These are phyloP conservation scores for Tetradesmus lagerheimii DNA, from an alignment of 139 green algal species.

Conservation along the genomic window DNA sequence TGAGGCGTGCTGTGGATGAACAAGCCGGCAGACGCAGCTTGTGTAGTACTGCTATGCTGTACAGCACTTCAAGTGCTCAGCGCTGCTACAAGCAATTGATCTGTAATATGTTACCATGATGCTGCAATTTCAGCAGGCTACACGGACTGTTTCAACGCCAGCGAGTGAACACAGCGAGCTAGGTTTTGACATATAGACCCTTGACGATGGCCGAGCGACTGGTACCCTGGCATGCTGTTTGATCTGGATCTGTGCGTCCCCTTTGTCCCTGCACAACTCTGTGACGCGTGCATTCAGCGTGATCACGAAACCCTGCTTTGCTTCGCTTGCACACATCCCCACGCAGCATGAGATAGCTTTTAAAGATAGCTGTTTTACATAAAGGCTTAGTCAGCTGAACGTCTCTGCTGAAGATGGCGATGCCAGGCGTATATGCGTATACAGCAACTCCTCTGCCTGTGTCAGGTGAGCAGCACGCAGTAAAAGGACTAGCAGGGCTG, in stretches of 20 bases:
- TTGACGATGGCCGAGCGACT: neutral
- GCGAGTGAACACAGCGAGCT: neutral
- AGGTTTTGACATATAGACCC: neutral
- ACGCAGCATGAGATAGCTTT: neutral
- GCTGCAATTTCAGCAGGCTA: too few species aligned
- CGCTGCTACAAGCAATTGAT: neutral
- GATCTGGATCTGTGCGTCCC: neutral
- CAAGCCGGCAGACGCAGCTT: too few species aligned
- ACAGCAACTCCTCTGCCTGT: neutral
- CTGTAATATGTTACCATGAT: too few species aligned
- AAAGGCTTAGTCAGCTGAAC: neutral
- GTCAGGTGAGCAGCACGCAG: neutral
- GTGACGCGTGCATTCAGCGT: neutral
- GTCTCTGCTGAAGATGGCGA: neutral
- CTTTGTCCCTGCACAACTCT: neutral
- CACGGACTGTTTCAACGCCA: neutral
- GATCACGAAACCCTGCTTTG: neutral
- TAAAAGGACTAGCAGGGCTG: neutral
- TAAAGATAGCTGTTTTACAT: neutral
- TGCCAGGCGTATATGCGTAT: neutral
- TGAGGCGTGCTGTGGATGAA: too few species aligned
- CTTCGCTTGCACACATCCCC: neutral
- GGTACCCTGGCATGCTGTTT: neutral
- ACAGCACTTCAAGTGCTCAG: neutral
- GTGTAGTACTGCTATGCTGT: neutral